Evolutionary conservation across 495 filamentous ascomycete species (phyloP), one percentile per base, ranked within the genome.

Genomic region (Neurospora tetraspora): DNA sequence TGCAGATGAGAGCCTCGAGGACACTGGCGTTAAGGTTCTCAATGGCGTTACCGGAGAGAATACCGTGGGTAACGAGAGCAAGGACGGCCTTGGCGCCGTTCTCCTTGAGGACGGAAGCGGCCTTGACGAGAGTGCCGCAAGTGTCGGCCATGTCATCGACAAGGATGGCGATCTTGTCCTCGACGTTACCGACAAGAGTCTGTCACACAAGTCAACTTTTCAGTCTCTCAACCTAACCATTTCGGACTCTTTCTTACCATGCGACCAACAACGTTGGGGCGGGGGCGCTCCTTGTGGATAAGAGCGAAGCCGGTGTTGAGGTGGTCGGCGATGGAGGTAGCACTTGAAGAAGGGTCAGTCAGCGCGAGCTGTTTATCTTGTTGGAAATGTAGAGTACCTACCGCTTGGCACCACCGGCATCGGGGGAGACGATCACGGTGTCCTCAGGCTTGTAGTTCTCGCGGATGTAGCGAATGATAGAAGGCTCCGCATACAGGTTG

Each of bases 341-440:
- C 96, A 80, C 94, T 78, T 20, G 18, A 43, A 37, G 1, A 68
- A 71, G 40, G 5, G 59, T 78, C 11, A 76, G 76, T 42, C 20
- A 39, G 31, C 11, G n/a, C 7, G 2, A 38, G 34, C n/a, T 59
- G 20, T 27, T 59, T 31, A 4, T n/a, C 31, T 31, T 18, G 14
- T 6, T 23, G 40, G 59, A 70, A 34, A 27, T 68, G 3, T n/a
- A 69, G 45, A 59, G 10, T n/a, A 80, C 86, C 78, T 84, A 94
- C 93, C 94, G 89, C 84, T 98, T 99, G 36, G 96, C 96, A 76
- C 96, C 96, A 72, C 96, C 96, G 31, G 96, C 96, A 84, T 98
- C 96, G 0, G 96, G 96, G 75, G 92, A 96, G 71, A 99, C 96
- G 76, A 99, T 97, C 69, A 99, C 92, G 76, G 92, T 94, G 75